A percentile compares a stretch with the other conserved stretches of the same genome.
Evolutionary conservation across 164 flowering plant species (phyloP).

Genomic region (Paratinospora sagittata): DNA sequence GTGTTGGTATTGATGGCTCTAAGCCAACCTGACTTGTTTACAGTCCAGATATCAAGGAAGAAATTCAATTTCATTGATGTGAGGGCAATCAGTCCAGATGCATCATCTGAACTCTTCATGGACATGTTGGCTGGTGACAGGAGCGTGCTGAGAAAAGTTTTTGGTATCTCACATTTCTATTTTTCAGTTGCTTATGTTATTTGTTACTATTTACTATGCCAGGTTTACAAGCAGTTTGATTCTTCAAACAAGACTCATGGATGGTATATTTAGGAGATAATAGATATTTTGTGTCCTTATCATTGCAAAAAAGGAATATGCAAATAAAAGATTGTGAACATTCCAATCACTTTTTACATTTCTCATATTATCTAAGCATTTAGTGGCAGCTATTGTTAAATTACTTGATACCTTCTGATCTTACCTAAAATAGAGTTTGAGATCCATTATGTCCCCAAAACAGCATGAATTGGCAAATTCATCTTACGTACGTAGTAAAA

Average conservation of each 20-base stretch:
- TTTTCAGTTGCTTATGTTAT: neutral
- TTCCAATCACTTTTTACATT: neutral
- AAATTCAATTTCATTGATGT: constrained; percentile 59
- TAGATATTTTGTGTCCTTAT: neutral
- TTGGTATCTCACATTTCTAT: constrained; percentile 43
- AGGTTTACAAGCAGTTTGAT: neutral
- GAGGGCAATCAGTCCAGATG: constrained; percentile 43
- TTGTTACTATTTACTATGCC: neutral
- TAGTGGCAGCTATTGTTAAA: neutral
- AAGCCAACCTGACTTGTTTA: constrained; percentile 55
- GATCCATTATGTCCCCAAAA: neutral
- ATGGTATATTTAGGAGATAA: neutral
- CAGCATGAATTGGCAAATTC: too few relatives aligned
- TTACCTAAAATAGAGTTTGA: neutral
- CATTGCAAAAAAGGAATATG: neutral
- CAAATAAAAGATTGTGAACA: neutral
- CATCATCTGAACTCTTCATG: constrained; percentile 43
- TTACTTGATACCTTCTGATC: too few relatives aligned
- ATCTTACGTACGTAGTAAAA: too few relatives aligned
- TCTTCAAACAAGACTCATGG: neutral
- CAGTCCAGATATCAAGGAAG: constrained; percentile 88
- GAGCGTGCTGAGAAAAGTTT: constrained; percentile 77
- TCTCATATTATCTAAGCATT: neutral
- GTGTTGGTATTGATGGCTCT: neutral
- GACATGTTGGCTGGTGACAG: constrained; percentile 72